These are phyloP conservation scores for Heliamphora exappendiculata DNA, from an alignment of 148 eudicot genomes.

Conservation along the genomic window DNA sequence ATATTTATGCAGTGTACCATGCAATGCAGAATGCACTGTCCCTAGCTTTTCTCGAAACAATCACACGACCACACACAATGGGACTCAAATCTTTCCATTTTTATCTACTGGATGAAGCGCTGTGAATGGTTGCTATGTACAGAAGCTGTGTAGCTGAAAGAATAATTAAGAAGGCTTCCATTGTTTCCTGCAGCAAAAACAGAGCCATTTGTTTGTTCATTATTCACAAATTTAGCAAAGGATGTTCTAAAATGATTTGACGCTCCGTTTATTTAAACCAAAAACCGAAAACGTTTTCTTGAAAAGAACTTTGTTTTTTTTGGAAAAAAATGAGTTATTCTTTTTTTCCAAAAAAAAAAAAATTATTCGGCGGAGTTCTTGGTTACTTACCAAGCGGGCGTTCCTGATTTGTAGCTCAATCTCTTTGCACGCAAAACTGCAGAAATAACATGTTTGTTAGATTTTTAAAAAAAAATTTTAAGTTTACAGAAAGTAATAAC, in stretches of 20 bases:
- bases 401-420: conserved; percentile 52
- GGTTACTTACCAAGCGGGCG: conserved; percentile 43
- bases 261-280: background rate
- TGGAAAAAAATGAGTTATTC: too few relatives aligned
- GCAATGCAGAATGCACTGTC: too few relatives aligned
- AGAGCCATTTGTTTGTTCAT: background rate
- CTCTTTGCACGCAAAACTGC: conserved; percentile 81
- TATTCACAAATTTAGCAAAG: background rate
- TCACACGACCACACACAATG: background rate
- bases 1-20: too few relatives aligned
- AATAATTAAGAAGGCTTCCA: conserved; percentile 76
- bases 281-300: background rate
- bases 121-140: conserved; percentile 42
- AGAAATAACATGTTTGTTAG: background rate
- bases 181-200: conserved; percentile 52
- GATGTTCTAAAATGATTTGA: too few relatives aligned
- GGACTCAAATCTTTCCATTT: background rate
- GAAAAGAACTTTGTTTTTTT: background rate
- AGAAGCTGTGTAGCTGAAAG: conserved; percentile 61
- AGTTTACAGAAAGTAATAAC: too few relatives aligned
- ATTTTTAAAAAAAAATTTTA: too few relatives aligned
- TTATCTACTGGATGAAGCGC: conserved; percentile 12
- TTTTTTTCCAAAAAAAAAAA: background rate
- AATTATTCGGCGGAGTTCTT: background rate
- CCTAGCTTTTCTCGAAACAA: too few relatives aligned